These are phyloP conservation scores for Acidomyces sp. DNA, from an alignment of 495 filamentous ascomycete genomes.

Conservation along the genomic window DNA sequence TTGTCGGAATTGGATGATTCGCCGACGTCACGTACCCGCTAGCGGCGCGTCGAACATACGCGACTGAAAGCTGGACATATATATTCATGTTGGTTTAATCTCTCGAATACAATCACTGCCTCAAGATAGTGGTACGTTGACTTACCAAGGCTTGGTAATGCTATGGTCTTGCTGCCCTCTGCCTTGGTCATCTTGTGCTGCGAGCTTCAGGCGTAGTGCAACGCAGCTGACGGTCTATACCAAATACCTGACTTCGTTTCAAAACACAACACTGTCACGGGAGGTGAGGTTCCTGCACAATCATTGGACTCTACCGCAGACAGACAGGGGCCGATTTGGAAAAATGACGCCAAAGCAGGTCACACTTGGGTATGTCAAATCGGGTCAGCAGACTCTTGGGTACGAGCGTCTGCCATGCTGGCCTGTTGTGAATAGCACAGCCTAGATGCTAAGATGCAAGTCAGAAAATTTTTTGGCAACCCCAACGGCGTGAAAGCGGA, in stretches of 20 bases:
- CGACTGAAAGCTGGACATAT: too few relatives aligned
- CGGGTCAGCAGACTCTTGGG: constrained; percentile 70
- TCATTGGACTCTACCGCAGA: constrained; percentile 9
- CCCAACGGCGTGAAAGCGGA: constrained; percentile 39
- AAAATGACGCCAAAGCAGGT: constrained; percentile 51
- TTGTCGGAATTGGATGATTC: too few relatives aligned
- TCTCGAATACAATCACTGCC: too few relatives aligned
- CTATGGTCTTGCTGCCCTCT: constrained; percentile 16
- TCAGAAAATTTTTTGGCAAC: constrained; percentile 58
- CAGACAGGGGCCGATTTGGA: background rate
- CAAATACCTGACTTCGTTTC: constrained; percentile 2
- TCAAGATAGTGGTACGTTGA: too few relatives aligned
- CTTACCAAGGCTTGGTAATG: constrained; percentile 7
- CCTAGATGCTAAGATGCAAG: constrained; percentile 5
- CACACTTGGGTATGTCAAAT: constrained; percentile 84
- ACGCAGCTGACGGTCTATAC: constrained; percentile 2
- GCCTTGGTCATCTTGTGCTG: constrained; percentile 11
- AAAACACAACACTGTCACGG: constrained; percentile 3
- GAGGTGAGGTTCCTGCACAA: constrained; percentile 3
- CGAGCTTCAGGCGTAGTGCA: constrained; percentile 5
- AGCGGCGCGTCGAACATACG: too few relatives aligned
- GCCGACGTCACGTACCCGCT: too few relatives aligned
- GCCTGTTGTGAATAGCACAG: constrained; percentile 5
- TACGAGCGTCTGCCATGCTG: constrained; percentile 37
- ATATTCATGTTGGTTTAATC: too few relatives aligned